Evolutionary conservation across 2,329 filamentous ascomycete genomes (phyloP).

Genomic region (Dactylellina sp.): DNA sequence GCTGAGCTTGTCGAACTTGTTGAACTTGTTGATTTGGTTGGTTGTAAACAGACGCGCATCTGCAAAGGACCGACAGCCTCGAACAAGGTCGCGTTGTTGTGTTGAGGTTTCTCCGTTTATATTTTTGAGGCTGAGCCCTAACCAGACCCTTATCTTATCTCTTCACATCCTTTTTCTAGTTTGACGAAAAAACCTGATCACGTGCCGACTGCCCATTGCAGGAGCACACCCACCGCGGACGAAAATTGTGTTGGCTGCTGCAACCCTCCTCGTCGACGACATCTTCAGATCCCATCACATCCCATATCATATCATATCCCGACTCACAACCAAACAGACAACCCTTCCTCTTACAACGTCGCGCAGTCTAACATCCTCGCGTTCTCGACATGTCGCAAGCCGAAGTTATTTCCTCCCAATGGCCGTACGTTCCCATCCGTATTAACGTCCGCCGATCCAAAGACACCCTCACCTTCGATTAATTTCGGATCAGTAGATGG

Average conservation of each 20-base stretch:
- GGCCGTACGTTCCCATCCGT: conserved; percentile 50
- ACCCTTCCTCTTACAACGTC: conserved; percentile 34
- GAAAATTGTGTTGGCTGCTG: conserved; percentile 49
- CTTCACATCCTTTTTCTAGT: neutral
- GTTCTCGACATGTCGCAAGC: conserved; percentile 50
- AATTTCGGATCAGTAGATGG: conserved; percentile 6
- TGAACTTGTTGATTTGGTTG: no score
- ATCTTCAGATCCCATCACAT: conserved; percentile 28
- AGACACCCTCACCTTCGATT: neutral
- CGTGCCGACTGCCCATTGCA: conserved; percentile 16
- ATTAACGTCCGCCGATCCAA: conserved; percentile 1
- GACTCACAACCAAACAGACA: conserved; percentile 53
- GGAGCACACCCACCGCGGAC: conserved; percentile 18
- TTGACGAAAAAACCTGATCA: conserved; percentile 22
- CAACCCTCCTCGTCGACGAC: conserved; percentile 32
- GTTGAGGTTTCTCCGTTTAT: conserved; percentile 11
- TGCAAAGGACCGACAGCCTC: no score
- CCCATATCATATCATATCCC: conserved; percentile 21
- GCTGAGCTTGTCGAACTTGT: no score
- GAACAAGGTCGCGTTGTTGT: conserved; percentile 26
- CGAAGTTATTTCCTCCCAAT: conserved; percentile 51
- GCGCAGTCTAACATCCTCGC: conserved; percentile 57
- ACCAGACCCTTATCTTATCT: conserved; percentile 48
- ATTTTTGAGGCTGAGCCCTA: conserved; percentile 35
- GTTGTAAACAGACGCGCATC: no score